These are phyloP conservation scores for Russula compacta DNA, from an alignment of 768 basidiomycete species.

Conservation along the genomic window DNA sequence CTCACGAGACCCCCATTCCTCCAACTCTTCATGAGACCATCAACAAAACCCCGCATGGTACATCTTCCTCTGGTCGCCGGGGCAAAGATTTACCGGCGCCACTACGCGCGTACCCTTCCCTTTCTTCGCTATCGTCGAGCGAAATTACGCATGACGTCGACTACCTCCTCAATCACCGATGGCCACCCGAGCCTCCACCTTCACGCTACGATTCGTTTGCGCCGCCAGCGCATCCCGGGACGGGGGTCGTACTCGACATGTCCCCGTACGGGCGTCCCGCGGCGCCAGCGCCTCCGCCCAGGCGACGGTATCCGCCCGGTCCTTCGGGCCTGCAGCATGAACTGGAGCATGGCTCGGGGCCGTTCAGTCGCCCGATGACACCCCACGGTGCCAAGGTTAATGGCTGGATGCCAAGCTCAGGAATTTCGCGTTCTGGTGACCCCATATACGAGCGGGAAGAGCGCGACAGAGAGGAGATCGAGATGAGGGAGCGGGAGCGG, in stretches of 20 bases:
- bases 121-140: slow-evolving; percentile 23
- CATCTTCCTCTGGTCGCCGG: slow-evolving; percentile 20
- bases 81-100: slow-evolving; percentile 11
- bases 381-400: slow-evolving; percentile 14
- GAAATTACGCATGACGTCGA: slow-evolving; percentile 30
- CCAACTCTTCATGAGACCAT: slow-evolving; percentile 62
- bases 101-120: slow-evolving; percentile 25
- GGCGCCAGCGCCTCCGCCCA: slow-evolving; percentile 3
- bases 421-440: slow-evolving; percentile 1
- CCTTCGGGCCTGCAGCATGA: slow-evolving; percentile 18
- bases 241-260: slow-evolving; percentile 13
- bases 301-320: slow-evolving; percentile 13
- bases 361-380: slow-evolving; percentile 14
- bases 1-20: slow-evolving; percentile 42
- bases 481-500: slow-evolving; percentile 22
- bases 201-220: slow-evolving; percentile 6
- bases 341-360: slow-evolving; percentile 11
- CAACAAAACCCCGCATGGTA: slow-evolving; percentile 46
- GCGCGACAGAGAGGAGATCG: slow-evolving; percentile 16
- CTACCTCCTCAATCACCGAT: slow-evolving; percentile 23
- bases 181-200: slow-evolving; percentile 14
- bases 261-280: slow-evolving; percentile 11
- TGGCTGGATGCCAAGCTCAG: slow-evolving; percentile 10
- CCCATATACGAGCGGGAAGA: slow-evolving; percentile 12
- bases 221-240: slow-evolving; percentile 3